phyloP scores from a whole-genome alignment of 148 eudicot species.

The Oxyria digyna region DNA sequence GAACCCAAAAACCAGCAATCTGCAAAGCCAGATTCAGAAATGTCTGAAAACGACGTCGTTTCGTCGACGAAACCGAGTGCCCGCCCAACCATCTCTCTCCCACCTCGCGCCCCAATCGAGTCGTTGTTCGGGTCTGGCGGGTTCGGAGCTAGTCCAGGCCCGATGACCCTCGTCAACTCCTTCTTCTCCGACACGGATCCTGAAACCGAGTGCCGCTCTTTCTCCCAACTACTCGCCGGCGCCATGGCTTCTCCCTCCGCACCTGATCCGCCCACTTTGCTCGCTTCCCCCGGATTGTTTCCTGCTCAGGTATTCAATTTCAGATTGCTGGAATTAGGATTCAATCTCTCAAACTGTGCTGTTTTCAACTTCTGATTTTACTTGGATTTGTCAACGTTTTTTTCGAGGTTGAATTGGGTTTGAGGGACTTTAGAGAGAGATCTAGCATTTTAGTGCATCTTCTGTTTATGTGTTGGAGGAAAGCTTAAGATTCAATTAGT shows the following conservation, averaged over 20 bases:
- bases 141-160: conserved; percentile 62
- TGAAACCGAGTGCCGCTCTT: conserved; percentile 52
- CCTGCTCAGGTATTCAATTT: conserved; percentile 38
- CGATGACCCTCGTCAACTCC: conserved; percentile 59
- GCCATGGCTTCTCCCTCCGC: conserved; percentile 40
- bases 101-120: conserved; percentile 36
- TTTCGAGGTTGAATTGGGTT: not conserved
- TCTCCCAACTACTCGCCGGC: conserved; percentile 85
- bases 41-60: conserved; percentile 20
- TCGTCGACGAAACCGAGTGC: conserved; percentile 5
- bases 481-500: too few relatives aligned
- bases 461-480: too few relatives aligned
- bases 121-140: conserved; percentile 35
- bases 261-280: conserved; percentile 35
- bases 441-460: too few relatives aligned
- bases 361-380: not conserved
- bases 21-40: conserved; percentile 1
- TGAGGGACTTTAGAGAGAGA: not conserved
- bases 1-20: not conserved
- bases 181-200: conserved; percentile 69
- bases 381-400: not conserved
- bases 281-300: conserved; percentile 55
- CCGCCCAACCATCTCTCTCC: conserved; percentile 39
- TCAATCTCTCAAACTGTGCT: not conserved
- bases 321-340: not conserved